Conservation (phyloP, 305 asterid species). For the Fraxinus ornus region DNA sequence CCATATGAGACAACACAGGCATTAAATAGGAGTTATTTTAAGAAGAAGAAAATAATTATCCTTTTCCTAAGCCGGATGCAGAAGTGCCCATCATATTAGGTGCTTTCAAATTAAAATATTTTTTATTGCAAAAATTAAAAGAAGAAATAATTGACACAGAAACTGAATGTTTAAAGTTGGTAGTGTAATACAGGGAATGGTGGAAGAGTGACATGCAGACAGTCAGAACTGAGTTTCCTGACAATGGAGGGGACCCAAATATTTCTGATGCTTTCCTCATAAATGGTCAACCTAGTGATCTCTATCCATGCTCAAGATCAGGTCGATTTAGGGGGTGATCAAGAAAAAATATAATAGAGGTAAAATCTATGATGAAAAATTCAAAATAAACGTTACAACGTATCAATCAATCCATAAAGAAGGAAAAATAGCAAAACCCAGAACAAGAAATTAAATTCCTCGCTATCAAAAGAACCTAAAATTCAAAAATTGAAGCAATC, state of each 20-base stretch:
- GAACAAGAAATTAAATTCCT: background rate
- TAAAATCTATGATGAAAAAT: constrained; percentile 15
- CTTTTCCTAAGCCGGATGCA: background rate
- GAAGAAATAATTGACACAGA: background rate
- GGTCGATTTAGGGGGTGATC: background rate
- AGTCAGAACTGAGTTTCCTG: background rate
- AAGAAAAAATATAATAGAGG: constrained; percentile 16
- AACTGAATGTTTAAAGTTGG: background rate
- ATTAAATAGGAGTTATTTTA: constrained; percentile 4
- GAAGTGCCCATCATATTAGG: background rate
- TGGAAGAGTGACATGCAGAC: background rate
- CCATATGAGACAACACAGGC: background rate
- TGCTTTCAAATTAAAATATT: background rate
- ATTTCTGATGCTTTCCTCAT: background rate
- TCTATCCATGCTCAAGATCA: background rate
- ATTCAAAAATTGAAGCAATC: background rate
- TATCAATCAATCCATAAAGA: background rate
- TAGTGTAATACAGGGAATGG: background rate
- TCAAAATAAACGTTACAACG: background rate
- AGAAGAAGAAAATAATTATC: background rate
- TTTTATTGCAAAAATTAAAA: background rate
- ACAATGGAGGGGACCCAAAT: background rate
- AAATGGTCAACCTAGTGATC: background rate
- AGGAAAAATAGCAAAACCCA: background rate
- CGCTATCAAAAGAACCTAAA: background rate